Evolutionary conservation across 495 filamentous ascomycete genomes (phyloP), one percentile per base, ranked within the genome.

Genomic region (Penicillium samsonianum): DNA sequence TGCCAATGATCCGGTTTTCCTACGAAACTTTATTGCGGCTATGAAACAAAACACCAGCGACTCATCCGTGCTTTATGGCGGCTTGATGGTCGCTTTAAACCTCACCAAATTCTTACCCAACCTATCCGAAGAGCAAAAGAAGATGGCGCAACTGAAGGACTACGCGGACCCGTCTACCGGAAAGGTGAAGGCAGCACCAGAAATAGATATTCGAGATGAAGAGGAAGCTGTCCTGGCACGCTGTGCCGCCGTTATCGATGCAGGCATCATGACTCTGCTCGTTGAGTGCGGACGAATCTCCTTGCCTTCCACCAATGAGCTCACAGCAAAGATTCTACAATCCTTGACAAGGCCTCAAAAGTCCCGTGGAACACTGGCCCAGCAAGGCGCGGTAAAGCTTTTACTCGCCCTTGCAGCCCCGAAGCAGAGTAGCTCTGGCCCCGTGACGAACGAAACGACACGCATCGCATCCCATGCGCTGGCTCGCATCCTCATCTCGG

Each of bases 81-180:
- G 85, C 23, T 76, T 99, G 55, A 96, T 88, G 67, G 83, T 96
- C 20, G 74, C 97, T 45, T 67, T 81, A 41, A 95, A 98, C 67
- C 77, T 99, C 40, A 96, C 90, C 38, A 76, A 81, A 11, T 97
- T 96, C 64, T 82, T 84, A 42, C 92, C 91, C 14, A 71, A 74
- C n/a, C 76, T 90, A 19, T 87, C 91, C 11, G 93, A 96, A 63
- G 94, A 98, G 67, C 88, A 97, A 68, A 94, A 92, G 75, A 88
- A 88, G 55, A 87, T 99, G 68, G 80, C 81, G 2, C 87, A 99
- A 64, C 82, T 98, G 26, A 97, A 95, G 74, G 87, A 91, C 3
- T 98, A 97, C 65, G 92, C 94, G 20, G 90, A 96, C 64, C 87
- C 91, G 9, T 84, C 84, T 5, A 85, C 86, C 53, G 81, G 85